A percentile compares a stretch with the other conserved stretches of the same genome.
These are phyloP conservation scores for Peniophora sp. DNA, from an alignment of 1,284 basidiomycete genomes.

Conservation along the genomic window DNA sequence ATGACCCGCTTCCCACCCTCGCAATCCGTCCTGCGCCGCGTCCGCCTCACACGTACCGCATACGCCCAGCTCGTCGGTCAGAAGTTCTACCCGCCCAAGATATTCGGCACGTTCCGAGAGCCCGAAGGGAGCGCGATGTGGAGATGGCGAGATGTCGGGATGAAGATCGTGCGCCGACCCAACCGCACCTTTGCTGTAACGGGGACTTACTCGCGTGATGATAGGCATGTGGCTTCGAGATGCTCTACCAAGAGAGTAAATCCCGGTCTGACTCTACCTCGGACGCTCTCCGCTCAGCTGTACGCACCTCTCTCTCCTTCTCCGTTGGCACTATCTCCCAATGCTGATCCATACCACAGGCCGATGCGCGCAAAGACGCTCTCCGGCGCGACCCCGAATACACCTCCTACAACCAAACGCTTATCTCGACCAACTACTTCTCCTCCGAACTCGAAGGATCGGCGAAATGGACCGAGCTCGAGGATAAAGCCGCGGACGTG, in stretches of 20 bases:
- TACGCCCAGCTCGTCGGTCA: constrained; percentile 91
- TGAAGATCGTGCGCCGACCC: constrained; percentile 73
- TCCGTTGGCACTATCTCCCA: neutral
- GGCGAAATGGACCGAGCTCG: constrained; percentile 62
- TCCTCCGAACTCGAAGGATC: constrained; percentile 70
- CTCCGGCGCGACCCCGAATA: constrained; percentile 62
- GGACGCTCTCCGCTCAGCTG: constrained; percentile 37
- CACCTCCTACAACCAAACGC: constrained; percentile 55
- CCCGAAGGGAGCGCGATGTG: constrained; percentile 54
- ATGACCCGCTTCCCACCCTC: constrained; percentile 85
- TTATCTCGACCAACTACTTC: constrained; percentile 68
- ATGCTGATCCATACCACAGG: constrained; percentile 25
- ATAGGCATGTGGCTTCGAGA: constrained; percentile 90
- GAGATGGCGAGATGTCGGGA: constrained; percentile 77
- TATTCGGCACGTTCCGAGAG: constrained; percentile 75
- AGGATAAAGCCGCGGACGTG: constrained; percentile 58
- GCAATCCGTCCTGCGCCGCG: constrained; percentile 46
- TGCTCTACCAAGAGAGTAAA: constrained; percentile 82
- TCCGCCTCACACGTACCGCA: constrained; percentile 80
- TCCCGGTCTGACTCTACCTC: constrained; percentile 31
- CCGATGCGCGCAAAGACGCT: constrained; percentile 54
- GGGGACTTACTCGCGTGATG: too few species aligned
- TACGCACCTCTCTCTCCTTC: constrained; percentile 21
- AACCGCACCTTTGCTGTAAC: neutral
- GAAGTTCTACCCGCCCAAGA: constrained; percentile 85